Percentiles rank a stretch among this genome's conserved stretches.
Conservation (phyloP, 2,329 filamentous ascomycete genomes). For the Pseudopyrenochaeta lycopersici region DNA sequence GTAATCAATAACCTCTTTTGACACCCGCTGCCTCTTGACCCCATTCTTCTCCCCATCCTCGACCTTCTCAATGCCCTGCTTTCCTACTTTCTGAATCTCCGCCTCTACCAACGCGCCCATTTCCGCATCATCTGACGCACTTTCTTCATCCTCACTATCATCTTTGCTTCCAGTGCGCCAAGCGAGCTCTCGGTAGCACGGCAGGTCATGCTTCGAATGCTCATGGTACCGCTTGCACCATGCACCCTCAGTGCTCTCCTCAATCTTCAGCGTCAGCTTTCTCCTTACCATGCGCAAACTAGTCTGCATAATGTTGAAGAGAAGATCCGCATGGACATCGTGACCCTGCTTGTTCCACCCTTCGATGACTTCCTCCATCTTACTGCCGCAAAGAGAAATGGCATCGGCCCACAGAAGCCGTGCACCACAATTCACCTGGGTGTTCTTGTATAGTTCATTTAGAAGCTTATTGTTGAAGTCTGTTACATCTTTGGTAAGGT, state of each 20-base stretch:
- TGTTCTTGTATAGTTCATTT: conserved; percentile 33
- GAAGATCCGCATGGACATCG: conserved; percentile 23
- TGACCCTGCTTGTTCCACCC: background rate
- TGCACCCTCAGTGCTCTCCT: conserved; percentile 32
- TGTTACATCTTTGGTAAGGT: conserved; percentile 16
- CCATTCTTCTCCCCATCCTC: background rate
- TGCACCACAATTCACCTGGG: conserved; percentile 25
- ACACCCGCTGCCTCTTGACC: no score
- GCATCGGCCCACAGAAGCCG: conserved; percentile 45
- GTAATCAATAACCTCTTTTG: background rate
- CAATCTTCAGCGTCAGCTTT: conserved; percentile 42
- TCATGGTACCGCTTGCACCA: conserved; percentile 47
- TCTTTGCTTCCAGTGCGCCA: background rate
- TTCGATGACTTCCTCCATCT: conserved; percentile 14
- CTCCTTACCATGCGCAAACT: conserved; percentile 28
- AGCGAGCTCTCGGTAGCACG: conserved; percentile 36
- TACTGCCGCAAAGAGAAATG: conserved; percentile 33
- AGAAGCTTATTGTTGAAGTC: conserved; percentile 20
- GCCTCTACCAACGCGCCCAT: background rate
- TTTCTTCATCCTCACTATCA: background rate
- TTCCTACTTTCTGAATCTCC: background rate
- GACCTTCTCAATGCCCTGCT: background rate
- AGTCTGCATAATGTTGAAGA: conserved; percentile 38
- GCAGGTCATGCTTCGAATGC: conserved; percentile 25
- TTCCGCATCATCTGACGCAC: background rate